Evolutionary conservation across 257 asterid species (phyloP), one percentile per base, ranked within the genome.

Genomic region (Gentiana macrophylla): DNA sequence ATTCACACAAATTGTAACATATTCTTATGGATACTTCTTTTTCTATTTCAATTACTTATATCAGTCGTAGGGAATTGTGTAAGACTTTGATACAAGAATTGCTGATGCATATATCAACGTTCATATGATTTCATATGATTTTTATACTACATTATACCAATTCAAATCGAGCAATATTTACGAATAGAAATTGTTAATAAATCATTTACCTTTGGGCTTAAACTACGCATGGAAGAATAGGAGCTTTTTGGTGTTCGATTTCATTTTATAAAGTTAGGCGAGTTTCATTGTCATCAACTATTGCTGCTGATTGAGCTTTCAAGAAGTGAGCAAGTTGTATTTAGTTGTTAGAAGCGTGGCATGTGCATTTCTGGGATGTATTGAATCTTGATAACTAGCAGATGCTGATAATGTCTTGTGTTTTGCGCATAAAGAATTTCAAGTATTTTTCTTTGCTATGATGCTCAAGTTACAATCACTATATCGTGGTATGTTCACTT

Each of bases 1-100:
- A 59, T 67, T 53, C 84, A 71, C 44, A 61, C 70, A 58, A 62
- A 69, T 56, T 65, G 97, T 89, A 76, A 76, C 89, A 63, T 62
- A 50, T 45, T 61, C 12, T 35, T 24, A 37, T 32, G 49, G 37
- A 2, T 46, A 48, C 37, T 43, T 8, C 33, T 50, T 8, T 5
- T 48, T 3, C 53, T 2, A 34, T 7, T 12, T 32, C 45, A 33
- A 61, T 46, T 41, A 4, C 46, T 5, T 1, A 1, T 41, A 10
- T 41, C 6, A 4, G 6, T 10, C 6, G 46, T 41, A 6, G 1
- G 46, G 46, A 4, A 41, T 13, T 38, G 4, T 61, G 56, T 6
- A 24, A 32, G n/a, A 49, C 12, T 49, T 34, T n/a, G 24, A 37
- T 41, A 24, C 2, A 6, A 46, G 12, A 32, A 48, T 57, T 52